Evolutionary conservation across 73 alveolate species (phyloP).

Genomic region (Durusdinium trenchii): DNA sequence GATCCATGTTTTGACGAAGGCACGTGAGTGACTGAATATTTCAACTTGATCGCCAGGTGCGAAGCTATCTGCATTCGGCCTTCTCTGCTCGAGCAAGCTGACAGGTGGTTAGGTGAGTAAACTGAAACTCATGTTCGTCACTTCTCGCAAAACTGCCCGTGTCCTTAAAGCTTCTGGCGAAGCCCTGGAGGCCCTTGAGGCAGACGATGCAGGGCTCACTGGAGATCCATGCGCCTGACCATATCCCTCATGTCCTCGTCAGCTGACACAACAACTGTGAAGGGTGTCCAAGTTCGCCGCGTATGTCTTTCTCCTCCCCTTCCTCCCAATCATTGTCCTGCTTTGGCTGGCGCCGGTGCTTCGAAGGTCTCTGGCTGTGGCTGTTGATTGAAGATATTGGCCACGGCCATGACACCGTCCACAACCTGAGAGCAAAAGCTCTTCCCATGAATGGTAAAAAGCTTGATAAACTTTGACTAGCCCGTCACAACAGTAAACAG

Average conservation of each 20-base stretch:
- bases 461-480: background rate
- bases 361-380: constrained; percentile 5
- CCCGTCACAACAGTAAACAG: background rate
- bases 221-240: too few species aligned
- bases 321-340: background rate
- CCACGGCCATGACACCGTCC: constrained; percentile 79
- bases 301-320: background rate
- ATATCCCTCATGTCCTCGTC: constrained; percentile 15
- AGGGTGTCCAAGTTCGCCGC: background rate
- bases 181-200: background rate
- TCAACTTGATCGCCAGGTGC: constrained; percentile 54
- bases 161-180: background rate
- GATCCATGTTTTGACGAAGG: background rate
- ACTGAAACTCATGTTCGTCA: background rate
- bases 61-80: background rate
- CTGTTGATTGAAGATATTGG: constrained; percentile 19
- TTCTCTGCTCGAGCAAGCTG: background rate
- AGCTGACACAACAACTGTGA: background rate
- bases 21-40: constrained; percentile 70
- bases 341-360: background rate
- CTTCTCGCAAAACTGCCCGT: background rate
- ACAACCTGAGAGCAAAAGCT: constrained; percentile 52
- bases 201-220: constrained; percentile 38
- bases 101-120: background rate
- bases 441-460: constrained; percentile 12